Percentiles rank a stretch among this genome's conserved stretches.
phyloP scores from a whole-genome alignment of 352 stramenopile species.

The Globisporangium cederbergense region DNA sequence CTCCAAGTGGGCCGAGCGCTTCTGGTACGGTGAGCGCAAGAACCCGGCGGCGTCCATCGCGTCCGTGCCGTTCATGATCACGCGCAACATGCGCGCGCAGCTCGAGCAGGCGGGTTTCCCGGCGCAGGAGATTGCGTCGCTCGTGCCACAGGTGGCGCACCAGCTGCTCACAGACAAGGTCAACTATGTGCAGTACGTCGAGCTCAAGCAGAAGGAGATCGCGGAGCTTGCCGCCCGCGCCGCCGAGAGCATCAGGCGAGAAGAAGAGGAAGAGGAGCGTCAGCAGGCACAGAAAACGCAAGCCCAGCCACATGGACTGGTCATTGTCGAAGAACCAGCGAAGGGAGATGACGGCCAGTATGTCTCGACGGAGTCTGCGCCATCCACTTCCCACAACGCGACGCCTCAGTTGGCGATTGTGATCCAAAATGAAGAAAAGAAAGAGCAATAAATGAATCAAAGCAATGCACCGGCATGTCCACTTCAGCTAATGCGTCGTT shows the following conservation, averaged over 20 bases:
- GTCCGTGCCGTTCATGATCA: constrained; percentile 87
- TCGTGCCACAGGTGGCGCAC: constrained; percentile 58
- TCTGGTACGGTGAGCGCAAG: constrained; percentile 63
- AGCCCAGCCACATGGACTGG: constrained; percentile 17
- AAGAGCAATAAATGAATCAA: constrained; percentile 11
- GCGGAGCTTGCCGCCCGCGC: constrained; percentile 13
- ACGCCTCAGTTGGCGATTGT: constrained; percentile 7
- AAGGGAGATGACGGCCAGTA: constrained; percentile 18
- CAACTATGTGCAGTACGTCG: constrained; percentile 48
- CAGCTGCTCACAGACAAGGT: constrained; percentile 56
- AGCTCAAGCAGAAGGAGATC: constrained; percentile 30
- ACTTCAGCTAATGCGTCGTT: background rate
- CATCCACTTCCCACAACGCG: background rate
- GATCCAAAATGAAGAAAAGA: constrained; percentile 7
- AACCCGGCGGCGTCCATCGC: constrained; percentile 40
- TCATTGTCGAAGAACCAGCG: constrained; percentile 11
- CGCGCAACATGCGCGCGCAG: constrained; percentile 61
- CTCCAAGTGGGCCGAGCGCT: constrained; percentile 64
- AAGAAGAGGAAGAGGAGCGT: constrained; percentile 17
- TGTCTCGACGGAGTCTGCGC: background rate
- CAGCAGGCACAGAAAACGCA: constrained; percentile 1
- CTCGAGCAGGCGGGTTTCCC: constrained; percentile 56
- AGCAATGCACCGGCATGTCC: background rate
- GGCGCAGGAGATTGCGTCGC: constrained; percentile 47
- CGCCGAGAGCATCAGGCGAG: constrained; percentile 13